A percentile compares a stretch with the other conserved stretches of the same genome.
Evolutionary conservation across 2,329 filamentous ascomycete genomes (phyloP).

Genomic region (Orbilia ellipsospora): DNA sequence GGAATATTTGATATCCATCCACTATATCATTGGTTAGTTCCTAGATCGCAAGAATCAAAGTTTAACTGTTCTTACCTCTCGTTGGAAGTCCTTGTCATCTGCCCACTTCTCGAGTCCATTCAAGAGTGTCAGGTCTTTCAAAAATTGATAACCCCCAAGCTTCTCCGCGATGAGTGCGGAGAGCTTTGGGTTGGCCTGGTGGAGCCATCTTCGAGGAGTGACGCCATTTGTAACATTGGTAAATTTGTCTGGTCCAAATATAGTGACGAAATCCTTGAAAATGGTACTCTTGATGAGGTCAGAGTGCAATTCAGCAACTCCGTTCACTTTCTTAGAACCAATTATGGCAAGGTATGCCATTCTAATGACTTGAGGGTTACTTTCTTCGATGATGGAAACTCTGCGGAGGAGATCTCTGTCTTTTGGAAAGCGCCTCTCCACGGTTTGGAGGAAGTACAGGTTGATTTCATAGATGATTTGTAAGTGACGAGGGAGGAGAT

Average conservation of each 20-base stretch:
- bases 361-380: conserved; percentile 95
- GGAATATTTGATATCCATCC: conserved; percentile 94
- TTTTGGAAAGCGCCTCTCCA: conserved; percentile 89
- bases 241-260: conserved; percentile 97
- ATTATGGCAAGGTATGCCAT: conserved; percentile 97
- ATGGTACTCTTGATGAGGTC: conserved; percentile 99
- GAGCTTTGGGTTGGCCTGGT: conserved; percentile 93
- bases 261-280: conserved; percentile 96
- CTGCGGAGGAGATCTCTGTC: conserved; percentile 85
- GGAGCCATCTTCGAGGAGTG: conserved; percentile 93
- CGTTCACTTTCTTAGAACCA: conserved; percentile 98
- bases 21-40: conserved; percentile 63
- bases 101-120: conserved; percentile 86
- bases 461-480: conserved; percentile 99
- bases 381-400: conserved; percentile 98
- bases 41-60: not conserved
- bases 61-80: conserved; percentile 66
- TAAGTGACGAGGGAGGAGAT: conserved; percentile 90
- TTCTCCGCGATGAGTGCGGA: conserved; percentile 93
- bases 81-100: conserved; percentile 88
- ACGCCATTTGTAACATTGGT: conserved; percentile 99
- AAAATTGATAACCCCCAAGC: conserved; percentile 81
- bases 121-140: conserved; percentile 88
- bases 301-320: conserved; percentile 95
- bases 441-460: conserved; percentile 86